Conservation (phyloP, 495 filamentous ascomycete species). For the Xylaria acuta region DNA sequence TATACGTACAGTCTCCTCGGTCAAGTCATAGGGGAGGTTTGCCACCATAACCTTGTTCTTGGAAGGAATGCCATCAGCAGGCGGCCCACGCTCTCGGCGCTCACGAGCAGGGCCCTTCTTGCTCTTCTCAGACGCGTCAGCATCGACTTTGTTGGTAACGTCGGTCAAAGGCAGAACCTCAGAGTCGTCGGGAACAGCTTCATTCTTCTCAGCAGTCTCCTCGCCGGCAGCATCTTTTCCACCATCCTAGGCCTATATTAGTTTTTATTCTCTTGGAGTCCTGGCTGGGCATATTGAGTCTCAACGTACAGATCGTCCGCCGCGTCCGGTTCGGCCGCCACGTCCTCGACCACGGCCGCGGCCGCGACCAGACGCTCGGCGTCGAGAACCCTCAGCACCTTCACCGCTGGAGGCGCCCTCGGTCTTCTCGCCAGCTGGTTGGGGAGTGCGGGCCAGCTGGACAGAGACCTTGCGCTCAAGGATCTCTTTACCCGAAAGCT, state of each 20-base stretch:
- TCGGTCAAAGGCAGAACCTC: slow-evolving; percentile 61
- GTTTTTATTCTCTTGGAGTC: slow-evolving; percentile 1
- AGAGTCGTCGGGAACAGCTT: slow-evolving; percentile 47
- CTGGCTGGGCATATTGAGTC: background rate
- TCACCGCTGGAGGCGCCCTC: slow-evolving; percentile 72
- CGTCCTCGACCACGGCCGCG: slow-evolving; percentile 74
- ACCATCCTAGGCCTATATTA: slow-evolving; percentile 43
- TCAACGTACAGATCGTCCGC: slow-evolving; percentile 72
- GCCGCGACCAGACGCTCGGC: slow-evolving; percentile 76
- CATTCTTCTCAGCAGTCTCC: slow-evolving; percentile 54
- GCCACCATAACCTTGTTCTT: slow-evolving; percentile 99
- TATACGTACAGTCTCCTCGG: slow-evolving; percentile 83
- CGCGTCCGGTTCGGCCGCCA: slow-evolving; percentile 77
- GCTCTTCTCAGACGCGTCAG: slow-evolving; percentile 51
- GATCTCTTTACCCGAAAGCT: slow-evolving; percentile 96
- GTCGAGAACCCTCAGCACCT: slow-evolving; percentile 75
- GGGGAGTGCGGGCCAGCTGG: slow-evolving; percentile 96
- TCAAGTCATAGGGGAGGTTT: slow-evolving; percentile 96
- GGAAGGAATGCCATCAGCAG: slow-evolving; percentile 96
- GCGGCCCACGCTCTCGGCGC: slow-evolving; percentile 87
- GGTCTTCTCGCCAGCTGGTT: slow-evolving; percentile 76
- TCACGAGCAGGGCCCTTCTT: slow-evolving; percentile 61
- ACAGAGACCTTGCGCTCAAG: slow-evolving; percentile 98
- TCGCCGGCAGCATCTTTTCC: slow-evolving; percentile 53
- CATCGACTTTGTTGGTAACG: slow-evolving; percentile 53